Conservation (phyloP, 352 stramenopile genomes). For the Phytophthora pini region DNA sequence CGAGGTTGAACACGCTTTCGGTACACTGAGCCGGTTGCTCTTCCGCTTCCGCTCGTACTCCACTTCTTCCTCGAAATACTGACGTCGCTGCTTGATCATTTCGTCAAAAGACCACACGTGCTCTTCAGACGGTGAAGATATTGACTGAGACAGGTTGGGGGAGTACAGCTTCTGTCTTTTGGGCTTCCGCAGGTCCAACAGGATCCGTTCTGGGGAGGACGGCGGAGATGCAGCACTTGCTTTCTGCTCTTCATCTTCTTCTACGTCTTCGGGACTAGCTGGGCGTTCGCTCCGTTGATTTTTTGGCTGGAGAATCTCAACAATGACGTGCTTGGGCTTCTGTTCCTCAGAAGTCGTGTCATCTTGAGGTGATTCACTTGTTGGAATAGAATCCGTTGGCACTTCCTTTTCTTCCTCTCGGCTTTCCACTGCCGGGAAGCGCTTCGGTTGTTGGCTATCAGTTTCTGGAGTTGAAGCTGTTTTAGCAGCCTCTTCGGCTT, state of each 20-base stretch:
- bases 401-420: slow-evolving; percentile 3
- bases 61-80: slow-evolving; percentile 55
- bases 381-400: not conserved
- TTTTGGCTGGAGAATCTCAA: slow-evolving; percentile 21
- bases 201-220: slow-evolving; percentile 13
- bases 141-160: slow-evolving; percentile 8
- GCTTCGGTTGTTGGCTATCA: slow-evolving; percentile 1
- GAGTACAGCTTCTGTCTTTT: slow-evolving; percentile 39
- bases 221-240: slow-evolving; percentile 8
- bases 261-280: not conserved
- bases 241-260: slow-evolving; percentile 13
- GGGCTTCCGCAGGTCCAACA: slow-evolving; percentile 26
- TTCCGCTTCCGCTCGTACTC: slow-evolving; percentile 41
- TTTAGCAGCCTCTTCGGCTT: slow-evolving; percentile 21
- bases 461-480: slow-evolving; percentile 1
- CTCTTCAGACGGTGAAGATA: slow-evolving; percentile 16
- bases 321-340: slow-evolving; percentile 24
- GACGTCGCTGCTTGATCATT: slow-evolving; percentile 44
- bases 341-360: not conserved
- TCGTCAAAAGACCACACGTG: slow-evolving; percentile 51
- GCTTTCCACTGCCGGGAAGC: slow-evolving; percentile 7
- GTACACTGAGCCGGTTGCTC: slow-evolving; percentile 40
- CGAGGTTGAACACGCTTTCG: slow-evolving; percentile 46
- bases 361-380: slow-evolving; percentile 7
- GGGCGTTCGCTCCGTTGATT: not conserved